Base-by-base conservation (phyloP, 2,329 filamentous ascomycete species). In the Elsinoe necatrix region DNA sequence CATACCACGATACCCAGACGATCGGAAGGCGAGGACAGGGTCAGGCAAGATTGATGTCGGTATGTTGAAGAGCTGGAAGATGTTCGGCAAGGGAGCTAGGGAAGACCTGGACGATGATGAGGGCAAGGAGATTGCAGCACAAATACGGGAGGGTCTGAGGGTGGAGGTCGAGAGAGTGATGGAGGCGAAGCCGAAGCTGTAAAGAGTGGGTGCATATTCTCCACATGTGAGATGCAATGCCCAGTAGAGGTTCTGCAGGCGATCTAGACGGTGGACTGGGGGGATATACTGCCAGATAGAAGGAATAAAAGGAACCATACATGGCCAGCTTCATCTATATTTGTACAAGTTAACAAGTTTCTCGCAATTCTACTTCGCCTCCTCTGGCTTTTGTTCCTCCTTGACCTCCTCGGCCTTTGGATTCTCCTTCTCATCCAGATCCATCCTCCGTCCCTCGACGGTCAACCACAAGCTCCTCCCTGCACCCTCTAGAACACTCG, bases 401-500 rank as follows among this genome's bases (percentile, higher is more conserved):
- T 59, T 58, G 21, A 48, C 55, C 31, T 35, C 50, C 27, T 64
- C 61, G 1, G 61, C 60, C 31, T 58, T 47, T 4, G 61, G 65
- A 61, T 75, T 75, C 60, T 69, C 69, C 63, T 88, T 85, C 63
- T 91, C 87, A 67, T 96, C 89, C 69, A 98, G 71, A 73, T 92
- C 86, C 50, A 77, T 82, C 72, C 84, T 83, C 69, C 92, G 79
- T 50, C 87, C 83, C 77, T 97, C 92, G 65, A 98, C 75, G 11
- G 92, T 89, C 60, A 95, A 79, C 79, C 92, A 97, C 64, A 98
- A 69, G 68, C 81, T 91, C 77, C 85, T 89, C 59, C 85, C 80
- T 50, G 87, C 83, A 56, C 87, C 84, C 70, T 95, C 89, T 64
- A 98, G 74, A n/a, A 84, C 80, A 61, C 74, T 83, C 21, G 90